These are phyloP conservation scores for Daldinia loculata DNA, from an alignment of 495 filamentous ascomycete genomes.

Conservation along the genomic window DNA sequence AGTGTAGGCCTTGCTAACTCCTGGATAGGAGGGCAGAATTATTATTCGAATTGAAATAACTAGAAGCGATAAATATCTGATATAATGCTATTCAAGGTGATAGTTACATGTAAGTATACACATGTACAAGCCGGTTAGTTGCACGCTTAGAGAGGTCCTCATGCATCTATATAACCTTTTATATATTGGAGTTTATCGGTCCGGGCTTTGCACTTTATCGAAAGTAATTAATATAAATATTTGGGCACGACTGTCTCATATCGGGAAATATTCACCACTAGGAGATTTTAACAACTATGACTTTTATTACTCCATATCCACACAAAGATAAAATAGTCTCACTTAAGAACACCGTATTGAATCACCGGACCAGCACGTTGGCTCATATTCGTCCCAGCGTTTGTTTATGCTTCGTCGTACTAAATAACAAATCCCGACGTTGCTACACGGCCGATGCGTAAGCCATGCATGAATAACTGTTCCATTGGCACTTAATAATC, in stretches of 20 bases:
- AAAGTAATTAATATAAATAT: background rate
- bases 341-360: slow-evolving; percentile 2
- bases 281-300: slow-evolving; percentile 25
- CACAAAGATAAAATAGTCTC: slow-evolving; percentile 9
- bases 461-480: slow-evolving; percentile 33
- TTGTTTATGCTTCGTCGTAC: slow-evolving; percentile 19
- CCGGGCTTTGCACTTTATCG: background rate
- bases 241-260: slow-evolving; percentile 4
- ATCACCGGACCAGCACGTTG: background rate
- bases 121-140: background rate
- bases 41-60: background rate
- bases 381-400: slow-evolving; percentile 9
- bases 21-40: background rate
- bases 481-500: slow-evolving; percentile 32
- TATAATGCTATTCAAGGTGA: background rate
- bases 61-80: background rate
- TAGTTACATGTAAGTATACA: background rate
- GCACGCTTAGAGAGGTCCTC: background rate
- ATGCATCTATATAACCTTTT: slow-evolving; percentile 4
- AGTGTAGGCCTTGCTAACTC: background rate
- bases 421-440: slow-evolving; percentile 27
- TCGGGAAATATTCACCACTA: slow-evolving; percentile 37
- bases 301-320: slow-evolving; percentile 14
- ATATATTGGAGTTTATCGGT: background rate
- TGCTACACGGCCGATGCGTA: slow-evolving; percentile 18